Base-by-base conservation (phyloP, 345 rosid genomes). In the Triadica sebifera region DNA sequence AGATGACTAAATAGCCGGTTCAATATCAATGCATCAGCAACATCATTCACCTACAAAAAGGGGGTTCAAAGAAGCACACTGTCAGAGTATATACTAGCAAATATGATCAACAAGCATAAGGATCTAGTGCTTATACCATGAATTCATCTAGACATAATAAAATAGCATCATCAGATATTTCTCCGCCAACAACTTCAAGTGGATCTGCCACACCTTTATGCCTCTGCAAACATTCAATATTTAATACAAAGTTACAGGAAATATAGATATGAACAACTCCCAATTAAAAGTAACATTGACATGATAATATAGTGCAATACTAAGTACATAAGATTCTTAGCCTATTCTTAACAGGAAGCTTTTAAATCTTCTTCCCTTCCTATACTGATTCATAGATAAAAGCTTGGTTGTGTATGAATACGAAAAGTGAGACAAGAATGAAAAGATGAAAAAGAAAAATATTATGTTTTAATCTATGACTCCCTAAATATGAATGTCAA, bases 141-240 rank as follows among this genome's bases (percentile, higher is more conserved):
- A 95, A 93, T 82, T 95, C 99, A 80, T 95, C 98, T 12, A 95
- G 79, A 76, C 99, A 95, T 76, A 93, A 81, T 72, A 95, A 83
- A 79, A 93, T 83, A 0, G 98, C 91, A 80, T 91, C 98, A 74
- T 95, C 97, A 68, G 94, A 88, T 80, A 93, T 95, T 86, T 95
- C 98, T 69, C 89, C 93, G 5, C 97, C 98, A 61, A 95, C 96
- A 77, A 95, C 93, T 91, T 95, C 99, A 43, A 95, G 98, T 19
- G 99, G 99, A 84, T 95, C 98, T 46, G 94, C 76, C 69, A 95
- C 89, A 74, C 99, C 97, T 81, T 73, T 93, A 81, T 95, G 99
- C 79, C 76, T 95, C 99, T 95, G 93, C 85, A 82, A 79, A 59
- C 68, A 73, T 72, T 71, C 64, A 76, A 58, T 6, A 46, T 63